Base-by-base conservation (phyloP, 306 rosid species). In the Acacia crassicarpa region DNA sequence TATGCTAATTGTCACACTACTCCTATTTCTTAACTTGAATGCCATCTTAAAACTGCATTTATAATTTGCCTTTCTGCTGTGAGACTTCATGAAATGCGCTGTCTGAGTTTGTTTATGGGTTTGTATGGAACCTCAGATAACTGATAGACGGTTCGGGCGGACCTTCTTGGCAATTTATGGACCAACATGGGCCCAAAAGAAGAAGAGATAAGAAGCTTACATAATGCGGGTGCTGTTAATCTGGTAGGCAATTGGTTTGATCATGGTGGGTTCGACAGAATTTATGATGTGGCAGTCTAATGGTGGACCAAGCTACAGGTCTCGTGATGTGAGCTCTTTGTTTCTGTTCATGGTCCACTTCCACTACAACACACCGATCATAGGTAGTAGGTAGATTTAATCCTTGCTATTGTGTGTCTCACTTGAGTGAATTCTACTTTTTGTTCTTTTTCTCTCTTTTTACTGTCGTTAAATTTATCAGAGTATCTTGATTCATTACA, bases 101-200 rank as follows among this genome's bases (percentile, higher is more conserved):
- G 54, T 61, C 82, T 83, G 81, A 61, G 73, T 62, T 46, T 81
- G 44, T 78, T 70, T 72, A 54, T 70, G 49, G 70, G 40, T 81
- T 73, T 56, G 70, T 80, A 56, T 85, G 78, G 32, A 81, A 85
- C 61, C 72, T 83, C 93, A 96, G 99, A 84, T 93, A 89, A 92
- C 97, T 0, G 94, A 92, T 77, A 88, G 97, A 43, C 87, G 92
- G 82, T 93, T 96, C 25, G 99, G 97, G 59, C 92, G 97, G 81
- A 93, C 99, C 0, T 90, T 87, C 80, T 85, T 93, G 91, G 97
- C 86, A 25, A 96, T 96, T 78, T 96, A 92, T 78, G 99, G 98
- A 86, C 99, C 98, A 68, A 84, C 81, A 77, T 93, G 99, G 98
- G 93, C 99, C 46, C 89, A 92, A 85, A 96, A 92, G 89, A 92